Evolutionary conservation across 495 filamentous ascomycete genomes (phyloP), one percentile per base, ranked within the genome.

Genomic region (Hypoxylon crocopeplum): DNA sequence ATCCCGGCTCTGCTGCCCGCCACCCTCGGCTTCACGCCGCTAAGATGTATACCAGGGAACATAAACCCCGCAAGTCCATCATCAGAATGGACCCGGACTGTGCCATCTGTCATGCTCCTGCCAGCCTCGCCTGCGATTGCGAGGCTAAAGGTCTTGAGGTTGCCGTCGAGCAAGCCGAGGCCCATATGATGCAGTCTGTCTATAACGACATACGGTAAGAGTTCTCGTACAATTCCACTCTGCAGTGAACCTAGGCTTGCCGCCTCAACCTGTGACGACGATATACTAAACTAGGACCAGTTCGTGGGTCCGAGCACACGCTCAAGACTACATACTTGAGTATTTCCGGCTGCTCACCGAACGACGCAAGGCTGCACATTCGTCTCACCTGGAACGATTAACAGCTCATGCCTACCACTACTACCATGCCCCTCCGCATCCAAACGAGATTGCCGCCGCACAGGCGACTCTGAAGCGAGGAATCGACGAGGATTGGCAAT

Each of bases 401-500:
- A 81, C 74, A 10, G 77, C 81, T 36, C 82, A 85, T 64, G 75
- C 78, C 41, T 78, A 82, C 37, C 84, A 85, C 70, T 81, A 80
- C 67, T 84, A 80, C 69, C 72, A 75, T 56, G 71, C 77, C 1
- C 76, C 75, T 17, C 82, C 82, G 30, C 81, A 84, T 50, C 82
- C 81, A 10, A 78, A 72, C 59, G 78, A 88, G 67, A 77, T 89
- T 24, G 71, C 77, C 17, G 77, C 79, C 24, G 85, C 84, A 19
- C 79, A 88, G 59, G 75, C 77, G 6, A 74, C 79, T 56, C 78
- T 89, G 47, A 86, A 88, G 69, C 76, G 81, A 30, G 88, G 85
- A 58, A 86, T 90, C 68, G 86, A 89, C 65, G 86, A 87, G 29
- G 88, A 91, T 74, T 91, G 88, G 88, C 78, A 82, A 60, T 75